phyloP scores from a whole-genome alignment of 2,329 filamentous ascomycete species.

The Mycogone perniciosa region DNA sequence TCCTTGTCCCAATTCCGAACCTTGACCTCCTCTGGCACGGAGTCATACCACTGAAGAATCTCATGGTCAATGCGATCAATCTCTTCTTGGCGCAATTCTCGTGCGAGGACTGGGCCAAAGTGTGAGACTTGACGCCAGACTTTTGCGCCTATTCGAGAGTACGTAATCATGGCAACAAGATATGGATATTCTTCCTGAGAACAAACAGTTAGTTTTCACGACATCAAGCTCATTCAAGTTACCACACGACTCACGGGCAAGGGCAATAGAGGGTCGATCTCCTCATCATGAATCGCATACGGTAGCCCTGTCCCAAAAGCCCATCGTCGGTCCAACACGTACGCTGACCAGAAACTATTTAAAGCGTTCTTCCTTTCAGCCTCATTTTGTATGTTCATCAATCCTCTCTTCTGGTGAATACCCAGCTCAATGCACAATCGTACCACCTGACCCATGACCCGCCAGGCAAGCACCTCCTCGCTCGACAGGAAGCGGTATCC shows the following conservation, averaged over 20 bases:
- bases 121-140: constrained; percentile 78
- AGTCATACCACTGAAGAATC: constrained; percentile 79
- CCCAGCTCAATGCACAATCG: constrained; percentile 76
- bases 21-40: constrained; percentile 56
- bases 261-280: constrained; percentile 74
- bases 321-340: constrained; percentile 80
- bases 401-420: constrained; percentile 70
- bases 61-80: constrained; percentile 78
- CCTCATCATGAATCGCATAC: constrained; percentile 76
- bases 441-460: constrained; percentile 75
- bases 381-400: constrained; percentile 62
- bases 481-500: constrained; percentile 79
- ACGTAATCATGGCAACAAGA: constrained; percentile 76
- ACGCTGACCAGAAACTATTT: constrained; percentile 79
- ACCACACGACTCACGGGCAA: constrained; percentile 58
- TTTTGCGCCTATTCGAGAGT: constrained; percentile 75
- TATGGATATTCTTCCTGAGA: constrained; percentile 55
- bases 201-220: constrained; percentile 15
- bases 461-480: constrained; percentile 80
- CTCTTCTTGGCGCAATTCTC: constrained; percentile 63
- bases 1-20: constrained; percentile 54
- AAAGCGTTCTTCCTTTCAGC: constrained; percentile 61
- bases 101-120: constrained; percentile 53
- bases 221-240: background rate
- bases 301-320: constrained; percentile 85